A percentile compares a stretch with the other conserved stretches of the same genome.
Evolutionary conservation across 1,284 basidiomycete genomes (phyloP).

Genomic region (Apiotrichum akiyoshidainum): DNA sequence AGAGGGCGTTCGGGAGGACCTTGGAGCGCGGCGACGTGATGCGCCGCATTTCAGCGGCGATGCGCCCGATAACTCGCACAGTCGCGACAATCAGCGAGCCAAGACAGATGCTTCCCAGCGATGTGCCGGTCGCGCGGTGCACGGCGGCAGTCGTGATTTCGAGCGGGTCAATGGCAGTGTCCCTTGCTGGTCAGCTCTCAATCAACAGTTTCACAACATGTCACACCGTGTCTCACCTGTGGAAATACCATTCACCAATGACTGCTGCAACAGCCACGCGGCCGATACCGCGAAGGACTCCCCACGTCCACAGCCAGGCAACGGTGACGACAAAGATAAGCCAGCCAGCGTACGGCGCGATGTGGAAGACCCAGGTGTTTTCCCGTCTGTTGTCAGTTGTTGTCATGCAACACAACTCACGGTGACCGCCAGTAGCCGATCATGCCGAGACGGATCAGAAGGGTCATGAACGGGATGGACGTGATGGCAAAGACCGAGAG

Average conservation of each 20-base stretch:
- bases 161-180: slow-evolving; percentile 55
- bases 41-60: slow-evolving; percentile 39
- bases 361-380: slow-evolving; percentile 64
- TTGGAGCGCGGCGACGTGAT: slow-evolving; percentile 38
- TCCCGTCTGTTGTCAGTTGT: slow-evolving; percentile 25
- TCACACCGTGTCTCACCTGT: slow-evolving; percentile 57
- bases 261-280: slow-evolving; percentile 76
- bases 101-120: slow-evolving; percentile 72
- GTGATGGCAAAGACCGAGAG: slow-evolving; percentile 68
- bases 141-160: slow-evolving; percentile 70
- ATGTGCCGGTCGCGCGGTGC: slow-evolving; percentile 72
- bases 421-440: slow-evolving; percentile 61
- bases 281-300: slow-evolving; percentile 74
- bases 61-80: slow-evolving; percentile 54
- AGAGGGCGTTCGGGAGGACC: slow-evolving; percentile 46
- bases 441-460: slow-evolving; percentile 75
- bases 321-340: slow-evolving; percentile 65
- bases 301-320: slow-evolving; percentile 89
- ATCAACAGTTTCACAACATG: slow-evolving; percentile 5
- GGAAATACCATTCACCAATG: slow-evolving; percentile 89
- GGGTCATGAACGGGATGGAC: slow-evolving; percentile 78
- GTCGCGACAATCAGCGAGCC: slow-evolving; percentile 71
- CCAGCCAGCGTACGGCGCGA: slow-evolving; percentile 77
- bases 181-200: slow-evolving; percentile 3
- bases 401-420: slow-evolving; percentile 23